These are phyloP conservation scores for Lathyrus sativus DNA, from an alignment of 306 rosid genomes.

Conservation along the genomic window DNA sequence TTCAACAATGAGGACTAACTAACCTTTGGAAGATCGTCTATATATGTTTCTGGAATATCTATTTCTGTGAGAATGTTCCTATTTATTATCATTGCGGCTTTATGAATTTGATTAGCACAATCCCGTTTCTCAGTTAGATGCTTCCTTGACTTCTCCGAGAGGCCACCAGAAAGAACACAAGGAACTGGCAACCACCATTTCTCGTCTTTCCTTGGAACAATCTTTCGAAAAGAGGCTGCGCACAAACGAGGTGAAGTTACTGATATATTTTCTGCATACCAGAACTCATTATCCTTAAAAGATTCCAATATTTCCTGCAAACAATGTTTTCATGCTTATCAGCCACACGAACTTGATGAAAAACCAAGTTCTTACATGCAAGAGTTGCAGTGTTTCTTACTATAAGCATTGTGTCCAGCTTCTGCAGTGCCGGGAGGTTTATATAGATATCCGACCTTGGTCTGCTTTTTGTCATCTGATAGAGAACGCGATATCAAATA, in stretches of 20 bases:
- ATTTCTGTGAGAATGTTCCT: conserved; percentile 76
- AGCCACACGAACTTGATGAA: conserved; percentile 13
- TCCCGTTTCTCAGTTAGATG: conserved; percentile 74
- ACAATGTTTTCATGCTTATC: background rate
- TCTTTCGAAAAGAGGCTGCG: conserved; percentile 69
- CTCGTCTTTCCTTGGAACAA: conserved; percentile 72
- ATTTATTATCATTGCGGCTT: conserved; percentile 96
- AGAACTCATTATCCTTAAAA: conserved; percentile 73
- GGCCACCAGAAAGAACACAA: conserved; percentile 82
- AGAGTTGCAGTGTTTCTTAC: conserved; percentile 51
- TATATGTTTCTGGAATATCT: too few species aligned
- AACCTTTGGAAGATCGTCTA: too few species aligned
- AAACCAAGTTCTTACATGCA: background rate
- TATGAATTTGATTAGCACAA: conserved; percentile 86
- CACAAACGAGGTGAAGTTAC: conserved; percentile 50
- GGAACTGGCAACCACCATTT: conserved; percentile 99
- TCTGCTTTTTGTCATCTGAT: conserved; percentile 80
- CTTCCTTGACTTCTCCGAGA: conserved; percentile 76
- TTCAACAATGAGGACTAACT: too few species aligned
- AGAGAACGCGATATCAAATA: too few species aligned
- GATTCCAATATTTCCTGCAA: conserved; percentile 80
- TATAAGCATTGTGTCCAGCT: conserved; percentile 92
- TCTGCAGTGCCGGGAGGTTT: conserved; percentile 90
- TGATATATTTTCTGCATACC: conserved; percentile 90
- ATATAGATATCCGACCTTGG: conserved; percentile 82